phyloP scores from a whole-genome alignment of 2,329 filamentous ascomycete species.

The Penicillium sp. region DNA sequence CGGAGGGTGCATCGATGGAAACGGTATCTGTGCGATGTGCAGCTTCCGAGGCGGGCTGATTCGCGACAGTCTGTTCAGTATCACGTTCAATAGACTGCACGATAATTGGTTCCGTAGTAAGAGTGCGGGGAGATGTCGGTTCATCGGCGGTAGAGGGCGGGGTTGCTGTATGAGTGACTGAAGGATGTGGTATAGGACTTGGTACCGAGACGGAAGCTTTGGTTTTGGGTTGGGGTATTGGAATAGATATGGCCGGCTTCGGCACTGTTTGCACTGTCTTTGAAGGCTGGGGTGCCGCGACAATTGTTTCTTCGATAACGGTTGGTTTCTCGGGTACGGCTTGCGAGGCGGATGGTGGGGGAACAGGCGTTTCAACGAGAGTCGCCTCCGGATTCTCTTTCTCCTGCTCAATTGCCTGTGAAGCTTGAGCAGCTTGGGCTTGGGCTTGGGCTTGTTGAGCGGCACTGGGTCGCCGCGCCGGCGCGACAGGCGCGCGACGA shows the following conservation, averaged over 20 bases:
- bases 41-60: conserved; percentile 2
- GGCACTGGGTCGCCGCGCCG: conserved; percentile 42
- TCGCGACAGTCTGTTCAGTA: conserved; percentile 6
- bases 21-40: neutral
- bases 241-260: conserved; percentile 21
- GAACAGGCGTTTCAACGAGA: neutral
- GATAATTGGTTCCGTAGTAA: conserved; percentile 13
- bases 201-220: conserved; percentile 23
- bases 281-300: conserved; percentile 9
- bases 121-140: conserved; percentile 15
- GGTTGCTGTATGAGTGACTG: conserved; percentile 1
- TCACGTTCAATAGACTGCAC: conserved; percentile 16
- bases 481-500: conserved; percentile 49
- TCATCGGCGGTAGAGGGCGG: conserved; percentile 18
- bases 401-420: neutral
- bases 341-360: neutral
- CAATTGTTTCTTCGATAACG: neutral
- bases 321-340: neutral
- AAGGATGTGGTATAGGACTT: conserved; percentile 2
- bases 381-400: neutral
- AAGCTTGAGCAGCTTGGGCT: conserved; percentile 10
- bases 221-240: conserved; percentile 30
- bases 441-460: conserved; percentile 32
- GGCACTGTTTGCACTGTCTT: conserved; percentile 24
- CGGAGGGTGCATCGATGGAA: conserved; percentile 4